Evolutionary conservation across 768 basidiomycete species (phyloP).

Genomic region (Calocybe gangraenosa): DNA sequence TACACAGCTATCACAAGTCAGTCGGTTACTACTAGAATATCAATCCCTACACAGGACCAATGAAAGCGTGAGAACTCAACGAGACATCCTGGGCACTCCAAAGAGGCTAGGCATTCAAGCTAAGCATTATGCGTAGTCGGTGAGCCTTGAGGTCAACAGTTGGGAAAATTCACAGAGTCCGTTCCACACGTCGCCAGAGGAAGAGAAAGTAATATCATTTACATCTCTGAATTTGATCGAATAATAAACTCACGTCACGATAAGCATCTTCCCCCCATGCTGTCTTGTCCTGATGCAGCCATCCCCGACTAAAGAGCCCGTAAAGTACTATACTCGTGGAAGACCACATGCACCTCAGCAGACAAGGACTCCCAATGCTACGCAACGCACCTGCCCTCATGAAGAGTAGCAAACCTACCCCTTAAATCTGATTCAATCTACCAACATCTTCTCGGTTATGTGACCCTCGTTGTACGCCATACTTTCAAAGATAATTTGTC

Average conservation of each 20-base stretch:
- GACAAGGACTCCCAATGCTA: slow-evolving; percentile 40
- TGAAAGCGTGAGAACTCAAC: slow-evolving; percentile 18
- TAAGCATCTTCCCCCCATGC: slow-evolving; percentile 16
- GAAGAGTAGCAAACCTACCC: slow-evolving; percentile 25
- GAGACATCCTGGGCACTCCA: slow-evolving; percentile 7
- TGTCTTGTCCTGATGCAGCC: slow-evolving; percentile 17
- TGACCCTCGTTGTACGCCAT: slow-evolving; percentile 90
- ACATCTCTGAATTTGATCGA: slow-evolving; percentile 39
- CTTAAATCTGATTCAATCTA: slow-evolving; percentile 45
- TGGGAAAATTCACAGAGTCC: background rate
- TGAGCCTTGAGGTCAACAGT: no score
- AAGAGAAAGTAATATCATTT: slow-evolving; percentile 39
- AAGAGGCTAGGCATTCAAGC: background rate
- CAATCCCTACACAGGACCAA: slow-evolving; percentile 12
- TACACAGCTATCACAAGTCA: background rate
- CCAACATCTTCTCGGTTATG: slow-evolving; percentile 79
- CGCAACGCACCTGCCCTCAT: slow-evolving; percentile 56
- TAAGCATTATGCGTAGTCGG: no score
- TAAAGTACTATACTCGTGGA: slow-evolving; percentile 27
- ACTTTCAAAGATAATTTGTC: slow-evolving; percentile 92
- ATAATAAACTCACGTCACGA: slow-evolving; percentile 55
- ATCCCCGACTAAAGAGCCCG: slow-evolving; percentile 20
- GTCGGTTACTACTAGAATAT: slow-evolving; percentile 1
- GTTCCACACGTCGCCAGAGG: slow-evolving; percentile 18
- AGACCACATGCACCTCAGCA: slow-evolving; percentile 40